These are phyloP conservation scores for Plectosphaerella plurivora DNA, from an alignment of 2,329 filamentous ascomycete genomes.

Conservation along the genomic window DNA sequence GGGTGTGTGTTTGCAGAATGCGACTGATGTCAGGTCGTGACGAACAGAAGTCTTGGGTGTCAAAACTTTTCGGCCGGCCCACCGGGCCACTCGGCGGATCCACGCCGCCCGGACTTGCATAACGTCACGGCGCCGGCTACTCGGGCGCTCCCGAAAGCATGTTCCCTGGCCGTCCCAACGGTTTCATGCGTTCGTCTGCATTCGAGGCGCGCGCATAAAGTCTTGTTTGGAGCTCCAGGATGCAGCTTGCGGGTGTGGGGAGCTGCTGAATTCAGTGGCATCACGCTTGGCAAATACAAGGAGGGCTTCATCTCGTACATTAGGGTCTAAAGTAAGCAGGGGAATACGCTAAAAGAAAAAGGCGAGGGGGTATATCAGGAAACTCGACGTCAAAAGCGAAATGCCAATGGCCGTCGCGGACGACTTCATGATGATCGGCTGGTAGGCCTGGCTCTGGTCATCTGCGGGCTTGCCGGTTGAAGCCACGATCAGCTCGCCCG, in stretches of 20 bases:
- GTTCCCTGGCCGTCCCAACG: too few species aligned
- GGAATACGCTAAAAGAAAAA: neutral
- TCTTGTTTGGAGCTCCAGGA: too few species aligned
- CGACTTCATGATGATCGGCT: neutral
- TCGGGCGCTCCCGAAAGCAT: too few species aligned
- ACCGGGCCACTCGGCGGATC: neutral
- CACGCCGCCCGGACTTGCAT: neutral
- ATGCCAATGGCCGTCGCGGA: neutral
- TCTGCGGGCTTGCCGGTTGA: slow-evolving; percentile 4
- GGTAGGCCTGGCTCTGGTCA: neutral
- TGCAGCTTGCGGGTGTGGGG: too few species aligned
- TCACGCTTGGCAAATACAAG: too few species aligned
- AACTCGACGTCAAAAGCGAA: neutral
- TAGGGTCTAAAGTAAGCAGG: too few species aligned
- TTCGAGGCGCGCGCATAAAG: too few species aligned
- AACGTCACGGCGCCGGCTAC: too few species aligned
- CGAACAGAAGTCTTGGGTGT: neutral
- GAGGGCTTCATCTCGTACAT: too few species aligned
- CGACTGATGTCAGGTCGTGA: neutral
- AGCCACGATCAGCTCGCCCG: slow-evolving; percentile 34
- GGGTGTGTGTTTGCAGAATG: neutral
- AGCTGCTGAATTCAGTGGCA: too few species aligned
- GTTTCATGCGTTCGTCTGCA: too few species aligned
- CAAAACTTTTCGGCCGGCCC: neutral
- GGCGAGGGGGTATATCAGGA: slow-evolving; percentile 1